These are phyloP conservation scores for Aspergillus quadrilineatus DNA, from an alignment of 2,329 filamentous ascomycete species.

Conservation along the genomic window DNA sequence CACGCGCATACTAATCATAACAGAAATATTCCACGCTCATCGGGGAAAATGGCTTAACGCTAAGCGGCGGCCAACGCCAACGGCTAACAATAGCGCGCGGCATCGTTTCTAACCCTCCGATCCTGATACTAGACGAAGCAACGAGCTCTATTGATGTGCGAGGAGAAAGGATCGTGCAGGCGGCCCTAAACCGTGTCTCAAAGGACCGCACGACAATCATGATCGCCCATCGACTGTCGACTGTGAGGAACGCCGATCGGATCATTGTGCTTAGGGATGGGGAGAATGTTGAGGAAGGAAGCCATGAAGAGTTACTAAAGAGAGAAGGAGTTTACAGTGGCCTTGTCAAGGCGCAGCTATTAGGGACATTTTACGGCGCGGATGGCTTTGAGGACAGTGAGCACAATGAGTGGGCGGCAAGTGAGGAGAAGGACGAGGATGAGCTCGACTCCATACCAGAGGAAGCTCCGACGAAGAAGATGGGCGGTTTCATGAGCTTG, in stretches of 20 bases:
- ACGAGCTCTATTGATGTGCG: conserved; percentile 93
- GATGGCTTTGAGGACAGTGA: no score
- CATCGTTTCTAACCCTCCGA: conserved; percentile 84
- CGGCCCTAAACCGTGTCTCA: conserved; percentile 81
- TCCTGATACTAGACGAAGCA: conserved; percentile 90
- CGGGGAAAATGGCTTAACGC: conserved; percentile 84
- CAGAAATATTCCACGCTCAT: conserved; percentile 92
- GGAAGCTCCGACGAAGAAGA: conserved; percentile 36
- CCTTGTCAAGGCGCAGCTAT: conserved; percentile 75
- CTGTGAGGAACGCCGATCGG: conserved; percentile 90
- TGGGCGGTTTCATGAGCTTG: not conserved
- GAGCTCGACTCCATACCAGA: conserved; percentile 23
- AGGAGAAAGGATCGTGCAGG: conserved; percentile 90
- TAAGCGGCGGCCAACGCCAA: conserved; percentile 95
- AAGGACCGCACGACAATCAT: conserved; percentile 89
- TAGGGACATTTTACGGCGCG: no score
- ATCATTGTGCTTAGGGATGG: conserved; percentile 91
- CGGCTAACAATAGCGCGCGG: conserved; percentile 92
- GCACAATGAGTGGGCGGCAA: no score
- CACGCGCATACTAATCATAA: not conserved
- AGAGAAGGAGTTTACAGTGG: conserved; percentile 72
- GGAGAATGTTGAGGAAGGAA: conserved; percentile 84
- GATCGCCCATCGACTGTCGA: conserved; percentile 92
- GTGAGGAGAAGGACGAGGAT: conserved; percentile 19
- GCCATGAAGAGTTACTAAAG: conserved; percentile 74